Percentiles rank a stretch among this genome's conserved stretches.
These are phyloP conservation scores for Penicillium thymicola DNA, from an alignment of 2,329 filamentous ascomycete genomes.

Conservation along the genomic window DNA sequence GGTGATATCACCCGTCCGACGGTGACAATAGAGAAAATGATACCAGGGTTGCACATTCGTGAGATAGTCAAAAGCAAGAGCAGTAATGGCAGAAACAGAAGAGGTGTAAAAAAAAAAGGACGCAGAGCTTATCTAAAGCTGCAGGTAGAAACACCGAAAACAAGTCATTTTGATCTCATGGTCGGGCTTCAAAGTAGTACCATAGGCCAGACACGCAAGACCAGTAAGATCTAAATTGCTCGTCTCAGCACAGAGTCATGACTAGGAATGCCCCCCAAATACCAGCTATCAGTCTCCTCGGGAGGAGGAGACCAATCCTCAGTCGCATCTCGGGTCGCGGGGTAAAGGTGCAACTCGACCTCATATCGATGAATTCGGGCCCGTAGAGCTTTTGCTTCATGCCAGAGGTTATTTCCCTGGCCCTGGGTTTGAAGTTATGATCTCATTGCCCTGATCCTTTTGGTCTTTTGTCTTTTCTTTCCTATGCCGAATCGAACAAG, in stretches of 20 bases:
- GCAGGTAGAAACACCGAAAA: background rate
- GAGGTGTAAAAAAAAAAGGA: background rate
- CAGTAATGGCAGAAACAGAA: background rate
- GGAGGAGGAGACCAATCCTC: too few species aligned
- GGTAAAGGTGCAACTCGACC: too few species aligned
- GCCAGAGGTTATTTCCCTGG: background rate
- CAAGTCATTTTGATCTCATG: background rate
- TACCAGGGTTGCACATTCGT: background rate
- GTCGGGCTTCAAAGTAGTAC: background rate
- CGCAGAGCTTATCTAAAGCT: too few species aligned
- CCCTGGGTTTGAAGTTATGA: background rate
- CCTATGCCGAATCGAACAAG: background rate
- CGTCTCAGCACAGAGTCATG: background rate
- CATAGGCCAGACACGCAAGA: background rate
- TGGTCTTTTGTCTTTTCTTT: background rate
- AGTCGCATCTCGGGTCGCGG: too few species aligned
- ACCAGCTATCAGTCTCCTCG: too few species aligned
- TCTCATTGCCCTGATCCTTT: too few species aligned
- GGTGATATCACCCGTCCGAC: too few species aligned
- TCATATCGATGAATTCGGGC: too few species aligned
- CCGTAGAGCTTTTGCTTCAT: too few species aligned
- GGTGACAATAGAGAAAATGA: too few species aligned
- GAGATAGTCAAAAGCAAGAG: background rate
- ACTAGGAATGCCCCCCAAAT: background rate
- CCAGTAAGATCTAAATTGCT: background rate